These are phyloP conservation scores for Artemisia annua DNA, from an alignment of 129 eudicot genomes.

Conservation along the genomic window DNA sequence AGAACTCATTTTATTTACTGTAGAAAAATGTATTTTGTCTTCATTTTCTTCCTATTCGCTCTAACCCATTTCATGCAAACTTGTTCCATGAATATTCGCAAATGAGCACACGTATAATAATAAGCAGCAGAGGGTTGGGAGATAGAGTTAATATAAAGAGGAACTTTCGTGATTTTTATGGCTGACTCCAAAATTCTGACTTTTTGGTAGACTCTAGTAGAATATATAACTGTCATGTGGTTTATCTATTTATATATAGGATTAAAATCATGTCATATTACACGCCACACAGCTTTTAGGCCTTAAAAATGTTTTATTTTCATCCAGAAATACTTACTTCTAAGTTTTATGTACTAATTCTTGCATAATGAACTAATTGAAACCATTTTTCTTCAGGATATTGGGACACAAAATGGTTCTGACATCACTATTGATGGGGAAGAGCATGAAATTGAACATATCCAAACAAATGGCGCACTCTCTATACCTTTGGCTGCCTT, in stretches of 20 bases:
- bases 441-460: slow-evolving; percentile 48
- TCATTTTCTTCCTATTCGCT: neutral
- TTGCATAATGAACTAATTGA: neutral
- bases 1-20: neutral
- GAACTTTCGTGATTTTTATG: too few relatives aligned
- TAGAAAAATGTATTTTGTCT: neutral
- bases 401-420: slow-evolving; percentile 40
- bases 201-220: neutral
- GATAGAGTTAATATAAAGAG: too few relatives aligned
- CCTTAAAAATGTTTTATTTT: neutral
- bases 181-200: neutral
- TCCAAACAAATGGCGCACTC: slow-evolving; percentile 70
- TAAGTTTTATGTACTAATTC: neutral
- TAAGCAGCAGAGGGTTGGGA: too few relatives aligned
- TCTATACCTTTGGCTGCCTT: slow-evolving; percentile 80
- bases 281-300: neutral
- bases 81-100: too few relatives aligned
- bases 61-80: too few relatives aligned
- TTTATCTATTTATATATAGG: too few relatives aligned
- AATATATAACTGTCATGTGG: too few relatives aligned
- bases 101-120: too few relatives aligned
- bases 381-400: slow-evolving; percentile 48
- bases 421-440: slow-evolving; percentile 50
- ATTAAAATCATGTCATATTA: too few relatives aligned
- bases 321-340: neutral